These are phyloP conservation scores for Globisporangium spinosum DNA, from an alignment of 352 stramenopile genomes.

Conservation along the genomic window DNA sequence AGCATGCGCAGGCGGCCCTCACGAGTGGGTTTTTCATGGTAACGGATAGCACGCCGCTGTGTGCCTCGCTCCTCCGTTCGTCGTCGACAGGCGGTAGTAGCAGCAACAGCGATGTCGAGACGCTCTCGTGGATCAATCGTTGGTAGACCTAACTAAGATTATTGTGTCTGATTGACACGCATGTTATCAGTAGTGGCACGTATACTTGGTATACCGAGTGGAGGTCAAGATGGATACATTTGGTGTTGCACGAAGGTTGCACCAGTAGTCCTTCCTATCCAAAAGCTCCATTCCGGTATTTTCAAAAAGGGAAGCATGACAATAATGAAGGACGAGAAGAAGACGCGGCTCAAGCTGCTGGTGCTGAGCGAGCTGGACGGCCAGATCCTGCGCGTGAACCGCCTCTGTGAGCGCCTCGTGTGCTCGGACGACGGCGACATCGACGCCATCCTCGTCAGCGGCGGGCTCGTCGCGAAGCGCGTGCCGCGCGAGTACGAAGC, in stretches of 20 bases:
- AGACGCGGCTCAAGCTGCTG: conserved; percentile 59
- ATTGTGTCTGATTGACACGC: no score
- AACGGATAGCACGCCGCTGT: background rate
- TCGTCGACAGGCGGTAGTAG: no score
- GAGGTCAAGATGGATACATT: background rate
- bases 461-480: conserved; percentile 49
- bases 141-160: background rate
- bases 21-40: background rate
- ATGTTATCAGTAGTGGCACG: background rate
- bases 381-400: conserved; percentile 63
- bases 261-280: no score
- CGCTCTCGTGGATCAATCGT: background rate
- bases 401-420: conserved; percentile 71
- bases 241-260: conserved; percentile 2
- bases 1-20: background rate
- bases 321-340: background rate
- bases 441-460: conserved; percentile 73
- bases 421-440: conserved; percentile 62
- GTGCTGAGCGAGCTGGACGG: conserved; percentile 68
- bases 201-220: background rate
- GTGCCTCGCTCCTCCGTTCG: background rate
- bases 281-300: background rate
- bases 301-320: conserved; percentile 4
- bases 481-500: conserved; percentile 46
- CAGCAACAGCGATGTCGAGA: background rate